These are phyloP conservation scores for Neurospora sp. DNA, from an alignment of 495 filamentous ascomycete species.

Conservation along the genomic window DNA sequence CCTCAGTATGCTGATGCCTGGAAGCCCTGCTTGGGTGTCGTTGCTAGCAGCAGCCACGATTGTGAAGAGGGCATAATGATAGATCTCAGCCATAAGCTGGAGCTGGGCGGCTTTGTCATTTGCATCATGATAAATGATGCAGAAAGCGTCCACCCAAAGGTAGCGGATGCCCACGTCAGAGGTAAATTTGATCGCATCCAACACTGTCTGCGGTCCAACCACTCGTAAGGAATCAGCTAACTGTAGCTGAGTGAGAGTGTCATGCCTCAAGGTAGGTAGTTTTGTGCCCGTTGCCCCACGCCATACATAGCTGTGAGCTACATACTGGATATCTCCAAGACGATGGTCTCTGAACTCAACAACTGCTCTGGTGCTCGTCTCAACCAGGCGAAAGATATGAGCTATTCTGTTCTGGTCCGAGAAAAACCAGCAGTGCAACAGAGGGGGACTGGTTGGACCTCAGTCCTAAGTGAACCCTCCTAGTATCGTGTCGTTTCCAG, in stretches of 20 bases:
- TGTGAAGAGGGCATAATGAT: background rate
- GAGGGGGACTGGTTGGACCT: no score
- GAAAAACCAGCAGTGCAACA: no score
- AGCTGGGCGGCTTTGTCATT: slow-evolving; percentile 15
- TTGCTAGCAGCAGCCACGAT: background rate
- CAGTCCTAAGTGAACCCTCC: no score
- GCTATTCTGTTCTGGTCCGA: background rate
- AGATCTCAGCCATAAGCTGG: slow-evolving; percentile 13
- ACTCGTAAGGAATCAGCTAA: background rate
- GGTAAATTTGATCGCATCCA: background rate
- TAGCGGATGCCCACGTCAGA: background rate
- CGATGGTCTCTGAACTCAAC: background rate
- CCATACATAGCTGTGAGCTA: background rate
- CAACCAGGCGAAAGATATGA: background rate
- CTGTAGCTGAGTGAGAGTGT: background rate
- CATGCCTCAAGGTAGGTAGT: background rate
- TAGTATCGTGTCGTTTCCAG: no score
- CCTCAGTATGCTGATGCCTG: background rate
- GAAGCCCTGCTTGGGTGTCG: background rate
- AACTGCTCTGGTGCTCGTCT: background rate
- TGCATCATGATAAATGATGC: no score
- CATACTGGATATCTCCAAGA: background rate
- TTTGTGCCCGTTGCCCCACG: background rate
- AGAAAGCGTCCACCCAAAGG: slow-evolving; percentile 15
- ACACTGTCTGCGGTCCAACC: background rate